Evolutionary conservation across 306 rosid genomes (phyloP).

Genomic region (Geum urbanum): DNA sequence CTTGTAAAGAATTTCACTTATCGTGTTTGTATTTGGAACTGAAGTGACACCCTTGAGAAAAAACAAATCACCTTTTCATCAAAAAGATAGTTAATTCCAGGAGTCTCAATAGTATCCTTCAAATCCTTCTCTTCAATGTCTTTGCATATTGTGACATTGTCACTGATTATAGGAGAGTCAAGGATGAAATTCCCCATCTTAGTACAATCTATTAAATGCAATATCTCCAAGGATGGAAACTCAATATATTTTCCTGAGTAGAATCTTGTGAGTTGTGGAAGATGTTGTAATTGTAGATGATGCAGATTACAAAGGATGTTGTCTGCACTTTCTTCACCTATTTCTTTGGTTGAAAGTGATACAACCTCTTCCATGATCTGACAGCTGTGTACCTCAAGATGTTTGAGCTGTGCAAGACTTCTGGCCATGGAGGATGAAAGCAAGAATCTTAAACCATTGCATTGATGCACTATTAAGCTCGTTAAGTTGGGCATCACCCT

Average conservation of each 20-base stretch:
- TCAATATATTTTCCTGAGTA: background rate
- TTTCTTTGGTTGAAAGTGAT: background rate
- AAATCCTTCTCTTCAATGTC: background rate
- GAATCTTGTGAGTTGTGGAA: background rate
- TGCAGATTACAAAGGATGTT: background rate
- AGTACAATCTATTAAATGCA: background rate
- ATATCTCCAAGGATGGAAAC: background rate
- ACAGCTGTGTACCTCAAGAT: slow-evolving; percentile 31
- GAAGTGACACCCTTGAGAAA: too few relatives aligned
- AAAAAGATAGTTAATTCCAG: background rate
- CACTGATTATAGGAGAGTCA: too few relatives aligned
- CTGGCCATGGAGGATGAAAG: slow-evolving; percentile 24
- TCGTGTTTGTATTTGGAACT: too few relatives aligned
- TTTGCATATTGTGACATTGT: background rate
- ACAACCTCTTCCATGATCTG: slow-evolving; percentile 21
- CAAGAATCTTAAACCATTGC: slow-evolving; percentile 7
- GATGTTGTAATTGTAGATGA: background rate
- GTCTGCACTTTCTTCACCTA: background rate
- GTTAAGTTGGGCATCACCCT: slow-evolving; percentile 22
- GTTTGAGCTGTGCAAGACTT: slow-evolving; percentile 28
- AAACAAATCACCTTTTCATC: background rate
- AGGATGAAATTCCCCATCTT: background rate
- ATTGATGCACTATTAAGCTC: slow-evolving; percentile 18
- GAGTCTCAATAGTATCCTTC: background rate
- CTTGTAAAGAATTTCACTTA: too few relatives aligned